Conservation (phyloP, 2,329 filamentous ascomycete species). For the Monosporascus sp. region DNA sequence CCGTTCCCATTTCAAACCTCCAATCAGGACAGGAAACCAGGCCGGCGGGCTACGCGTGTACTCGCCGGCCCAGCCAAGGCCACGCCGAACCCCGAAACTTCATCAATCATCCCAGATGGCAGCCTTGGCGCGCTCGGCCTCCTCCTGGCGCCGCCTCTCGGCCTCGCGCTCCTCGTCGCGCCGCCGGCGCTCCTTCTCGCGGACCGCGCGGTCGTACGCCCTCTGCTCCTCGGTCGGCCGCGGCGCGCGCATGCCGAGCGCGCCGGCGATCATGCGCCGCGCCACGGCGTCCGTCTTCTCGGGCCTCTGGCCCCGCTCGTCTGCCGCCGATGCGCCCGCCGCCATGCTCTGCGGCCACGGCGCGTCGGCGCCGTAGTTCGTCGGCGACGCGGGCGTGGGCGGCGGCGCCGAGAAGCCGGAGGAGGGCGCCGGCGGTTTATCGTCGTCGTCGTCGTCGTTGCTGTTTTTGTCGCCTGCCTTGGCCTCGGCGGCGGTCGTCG, state of each 20-base stretch:
- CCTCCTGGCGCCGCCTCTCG: conserved; percentile 53
- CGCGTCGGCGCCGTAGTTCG: conserved; percentile 22
- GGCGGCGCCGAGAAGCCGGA: conserved; percentile 50
- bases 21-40: background rate
- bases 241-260: conserved; percentile 74
- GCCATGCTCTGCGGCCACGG: conserved; percentile 16
- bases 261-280: conserved; percentile 81
- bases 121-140: conserved; percentile 69
- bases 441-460: conserved; percentile 14
- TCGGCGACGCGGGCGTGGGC: conserved; percentile 60
- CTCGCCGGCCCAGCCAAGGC: conserved; percentile 14
- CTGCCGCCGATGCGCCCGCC: background rate
- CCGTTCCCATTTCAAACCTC: background rate
- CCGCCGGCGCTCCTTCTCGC: conserved; percentile 77
- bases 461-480: conserved; percentile 15
- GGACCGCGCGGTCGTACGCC: conserved; percentile 76
- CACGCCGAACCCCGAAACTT: conserved; percentile 5
- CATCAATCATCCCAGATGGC: conserved; percentile 76
- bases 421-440: conserved; percentile 16
- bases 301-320: conserved; percentile 34
- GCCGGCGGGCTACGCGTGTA: conserved; percentile 1
- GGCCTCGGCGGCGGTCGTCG: conserved; percentile 15
- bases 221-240: conserved; percentile 82
- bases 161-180: conserved; percentile 66
- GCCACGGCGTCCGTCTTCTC: conserved; percentile 95